Evolutionary conservation across 1,284 basidiomycete genomes (phyloP).

Genomic region (Abortiporus biennis): DNA sequence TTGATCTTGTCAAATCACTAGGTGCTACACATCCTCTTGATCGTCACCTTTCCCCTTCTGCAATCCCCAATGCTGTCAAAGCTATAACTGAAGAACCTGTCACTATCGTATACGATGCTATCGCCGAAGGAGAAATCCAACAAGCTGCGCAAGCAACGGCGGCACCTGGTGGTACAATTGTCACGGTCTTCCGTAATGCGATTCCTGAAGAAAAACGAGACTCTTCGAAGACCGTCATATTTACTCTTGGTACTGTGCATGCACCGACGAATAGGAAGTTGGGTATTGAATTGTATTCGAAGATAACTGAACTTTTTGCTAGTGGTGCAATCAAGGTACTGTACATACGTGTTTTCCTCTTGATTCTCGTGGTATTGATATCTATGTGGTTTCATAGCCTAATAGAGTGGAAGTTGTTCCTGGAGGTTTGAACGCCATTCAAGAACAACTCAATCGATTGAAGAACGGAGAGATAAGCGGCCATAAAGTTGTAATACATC

Average conservation of each 20-base stretch:
- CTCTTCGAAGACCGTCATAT: not conserved
- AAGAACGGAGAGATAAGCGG: slow-evolving; percentile 20
- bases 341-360: too few species aligned
- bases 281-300: slow-evolving; percentile 4
- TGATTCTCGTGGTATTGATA: not conserved
- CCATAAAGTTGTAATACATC: slow-evolving; percentile 24
- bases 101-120: slow-evolving; percentile 8
- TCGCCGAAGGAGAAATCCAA: slow-evolving; percentile 8
- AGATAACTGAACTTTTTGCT: slow-evolving; percentile 5
- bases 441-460: slow-evolving; percentile 19
- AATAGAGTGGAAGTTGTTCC: slow-evolving; percentile 24
- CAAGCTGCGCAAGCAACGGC: slow-evolving; percentile 9
- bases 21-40: slow-evolving; percentile 43
- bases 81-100: slow-evolving; percentile 11
- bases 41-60: slow-evolving; percentile 3
- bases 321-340: slow-evolving; percentile 9
- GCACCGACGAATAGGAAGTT: slow-evolving; percentile 1
- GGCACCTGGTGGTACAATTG: slow-evolving; percentile 9
- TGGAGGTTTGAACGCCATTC: slow-evolving; percentile 21
- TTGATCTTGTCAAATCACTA: slow-evolving; percentile 35
- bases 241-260: slow-evolving; percentile 4
- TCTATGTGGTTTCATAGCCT: slow-evolving; percentile 15
- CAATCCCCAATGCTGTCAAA: slow-evolving; percentile 1
- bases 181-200: slow-evolving; percentile 2
- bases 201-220: not conserved